Base-by-base conservation (phyloP, 148 eudicot genomes). In the Fagopyrum homotropicum region DNA sequence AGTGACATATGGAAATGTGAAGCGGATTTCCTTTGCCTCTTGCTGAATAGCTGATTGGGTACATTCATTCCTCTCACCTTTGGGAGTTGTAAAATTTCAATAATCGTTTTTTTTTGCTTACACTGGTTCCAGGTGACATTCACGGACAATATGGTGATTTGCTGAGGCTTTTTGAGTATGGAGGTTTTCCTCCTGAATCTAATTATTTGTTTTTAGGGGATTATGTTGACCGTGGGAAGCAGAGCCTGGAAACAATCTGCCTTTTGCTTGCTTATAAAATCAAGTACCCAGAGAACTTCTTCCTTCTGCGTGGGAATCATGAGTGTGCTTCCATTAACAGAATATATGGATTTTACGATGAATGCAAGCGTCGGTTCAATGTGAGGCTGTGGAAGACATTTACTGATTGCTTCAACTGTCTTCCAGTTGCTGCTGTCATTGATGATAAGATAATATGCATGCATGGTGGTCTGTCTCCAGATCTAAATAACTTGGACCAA, bases 401-500 rank as follows among this genome's bases (percentile, higher is more conserved):
- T 76, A 85, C 91, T 14, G 91, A 89, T 45, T 87, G 91, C 74
- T 89, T 89, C 64, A 89, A 89, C 79, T 89, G 93, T 74, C 93
- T 89, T 72, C 93, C 93, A 61, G 93, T 88, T 56, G 86, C 93
- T 83, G 93, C 93, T 60, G 85, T 89, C 55, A 83, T 89, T 63
- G 93, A 89, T 76, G 93, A 89, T 78, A 89, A 89, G 82, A 89
- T 89, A 50, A 77, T 89, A 54, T 89, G 93, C 83, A 89, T 89
- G 93, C 93, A 89, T 78, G 93, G 93, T 60, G 93, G 93, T 70
- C 85, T 89, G 54, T 89, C 93, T 45, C 93, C 93, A 57, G 93
- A 89, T 59, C 79, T 89, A 77, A 78, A 78, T 66, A 81, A 77
- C 75, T 83, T 88, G 72, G 91, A 89, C 77, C 88, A 88, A 76